A percentile compares a stretch with the other conserved stretches of the same genome.
Conservation (phyloP, 192 early-diverging fungal genomes). For the Jimgerdemannia lactiflua region DNA sequence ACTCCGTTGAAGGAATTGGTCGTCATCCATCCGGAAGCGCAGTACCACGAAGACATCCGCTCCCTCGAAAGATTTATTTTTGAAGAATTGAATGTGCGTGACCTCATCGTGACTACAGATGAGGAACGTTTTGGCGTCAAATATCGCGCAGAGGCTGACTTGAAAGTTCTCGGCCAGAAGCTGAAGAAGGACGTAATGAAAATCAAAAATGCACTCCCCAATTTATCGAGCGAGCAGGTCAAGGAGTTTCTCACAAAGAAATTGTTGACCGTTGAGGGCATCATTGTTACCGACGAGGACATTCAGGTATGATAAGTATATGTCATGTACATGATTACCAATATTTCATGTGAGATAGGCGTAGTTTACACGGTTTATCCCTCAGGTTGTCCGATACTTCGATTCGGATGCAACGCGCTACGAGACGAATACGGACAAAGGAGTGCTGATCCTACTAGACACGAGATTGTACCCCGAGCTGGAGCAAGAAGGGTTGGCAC, state of each 20-base stretch:
- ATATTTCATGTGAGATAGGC: too few relatives aligned
- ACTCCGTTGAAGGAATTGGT: slow-evolving; percentile 91
- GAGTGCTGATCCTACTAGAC: slow-evolving; percentile 89
- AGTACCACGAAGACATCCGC: slow-evolving; percentile 87
- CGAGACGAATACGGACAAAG: slow-evolving; percentile 76
- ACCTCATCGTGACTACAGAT: slow-evolving; percentile 83
- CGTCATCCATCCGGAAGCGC: slow-evolving; percentile 81
- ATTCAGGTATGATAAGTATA: slow-evolving; percentile 46
- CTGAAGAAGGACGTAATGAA: slow-evolving; percentile 86
- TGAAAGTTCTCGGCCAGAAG: slow-evolving; percentile 84
- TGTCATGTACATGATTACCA: not conserved
- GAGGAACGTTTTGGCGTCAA: slow-evolving; percentile 92
- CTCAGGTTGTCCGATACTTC: slow-evolving; percentile 72
- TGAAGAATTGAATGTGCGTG: slow-evolving; percentile 92
- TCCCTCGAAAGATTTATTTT: slow-evolving; percentile 84
- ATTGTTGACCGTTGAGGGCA: slow-evolving; percentile 74
- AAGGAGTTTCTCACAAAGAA: slow-evolving; percentile 73
- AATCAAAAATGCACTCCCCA: slow-evolving; percentile 82
- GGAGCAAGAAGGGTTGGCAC: slow-evolving; percentile 86
- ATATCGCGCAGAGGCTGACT: slow-evolving; percentile 90
- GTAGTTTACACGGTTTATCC: not conserved
- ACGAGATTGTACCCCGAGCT: slow-evolving; percentile 75
- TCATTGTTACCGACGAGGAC: slow-evolving; percentile 78
- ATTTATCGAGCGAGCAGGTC: slow-evolving; percentile 71
- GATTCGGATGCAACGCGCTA: slow-evolving; percentile 61